A percentile compares a stretch with the other conserved stretches of the same genome.
phyloP scores from a whole-genome alignment of 208 protist species.

The Trichomonas gallinae region DNA sequence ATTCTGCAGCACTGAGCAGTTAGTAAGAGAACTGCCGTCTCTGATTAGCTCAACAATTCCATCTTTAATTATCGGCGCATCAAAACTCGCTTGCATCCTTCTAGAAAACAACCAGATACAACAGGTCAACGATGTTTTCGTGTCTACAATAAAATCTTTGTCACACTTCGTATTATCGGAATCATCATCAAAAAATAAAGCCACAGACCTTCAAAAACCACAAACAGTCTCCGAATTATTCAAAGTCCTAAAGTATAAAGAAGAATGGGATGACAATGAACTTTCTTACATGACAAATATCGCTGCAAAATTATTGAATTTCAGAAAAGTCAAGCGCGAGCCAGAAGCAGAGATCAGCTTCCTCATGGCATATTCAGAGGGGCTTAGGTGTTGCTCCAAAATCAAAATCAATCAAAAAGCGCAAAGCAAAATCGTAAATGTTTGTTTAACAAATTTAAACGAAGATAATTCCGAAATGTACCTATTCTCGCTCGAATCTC shows the following conservation, averaged over 20 bases:
- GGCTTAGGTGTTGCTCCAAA: background rate
- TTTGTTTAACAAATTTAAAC: background rate
- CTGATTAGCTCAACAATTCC: background rate
- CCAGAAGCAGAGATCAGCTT: background rate
- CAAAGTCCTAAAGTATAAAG: background rate
- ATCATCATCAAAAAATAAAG: background rate
- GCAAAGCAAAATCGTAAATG: background rate
- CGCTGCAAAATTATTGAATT: background rate
- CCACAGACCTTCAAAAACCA: background rate
- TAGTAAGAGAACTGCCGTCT: background rate
- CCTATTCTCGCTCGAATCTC: background rate
- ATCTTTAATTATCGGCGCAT: background rate
- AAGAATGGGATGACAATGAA: background rate
- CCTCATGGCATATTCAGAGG: background rate
- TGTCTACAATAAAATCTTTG: background rate
- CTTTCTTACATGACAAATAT: background rate
- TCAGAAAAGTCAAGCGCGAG: background rate
- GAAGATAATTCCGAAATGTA: background rate
- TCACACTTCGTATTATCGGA: background rate
- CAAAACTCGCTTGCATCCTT: background rate
- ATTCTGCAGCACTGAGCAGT: background rate
- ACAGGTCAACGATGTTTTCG: background rate
- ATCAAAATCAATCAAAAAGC: background rate
- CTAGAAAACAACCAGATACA: background rate
- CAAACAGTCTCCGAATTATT: background rate